Evolutionary conservation across 305 asterid species (phyloP), one percentile per base, ranked within the genome.

Genomic region (Plantago coronopus): DNA sequence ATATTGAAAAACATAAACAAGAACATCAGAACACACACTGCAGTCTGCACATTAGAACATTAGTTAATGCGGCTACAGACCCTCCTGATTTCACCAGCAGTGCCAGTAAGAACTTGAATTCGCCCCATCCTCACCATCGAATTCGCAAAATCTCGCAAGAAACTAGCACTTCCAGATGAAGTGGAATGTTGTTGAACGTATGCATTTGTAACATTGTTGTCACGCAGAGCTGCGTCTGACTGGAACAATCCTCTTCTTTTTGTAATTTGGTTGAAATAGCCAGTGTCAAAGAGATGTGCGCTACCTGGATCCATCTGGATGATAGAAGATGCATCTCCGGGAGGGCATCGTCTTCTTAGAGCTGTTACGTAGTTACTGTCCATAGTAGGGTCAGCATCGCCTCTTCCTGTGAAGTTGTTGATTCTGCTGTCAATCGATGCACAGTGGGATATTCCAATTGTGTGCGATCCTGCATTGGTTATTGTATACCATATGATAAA

Each of bases 361-460:
- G n/a, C 43, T 10, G 86, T 72, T 0, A 75, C 84, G 76, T 83
- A 44, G 0, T n/a, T 62, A 0, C 70, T 70, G 31, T 88, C 88
- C 90, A 88, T 83, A 10, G 78, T 72, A 2, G 70, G 79, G 23
- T 88, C 90, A 1, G 89, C 81, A 19, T 59, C 60, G 0, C 81
- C 81, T 1, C 86, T 68, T 3, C 85, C 85, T 59, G 75, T 79
- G 46, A 83, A 86, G 53, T 83, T 48, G 1, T 71, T 62, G 1
- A 86, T 74, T 34, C 95, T 69, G 60, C 76, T 81, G 57, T 69
- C 65, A 49, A 88, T 78, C 34, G 82, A 79, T 7, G 45, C 60
- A 5, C 96, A 88, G 0, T 83, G 96, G 0, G 96, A 62, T 19
- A 83, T 77, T 5, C 96, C 95, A 0, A 83, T 81, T 0, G 94